These are phyloP conservation scores for Trichocladium antarcticum DNA, from an alignment of 495 filamentous ascomycete genomes.

Conservation along the genomic window DNA sequence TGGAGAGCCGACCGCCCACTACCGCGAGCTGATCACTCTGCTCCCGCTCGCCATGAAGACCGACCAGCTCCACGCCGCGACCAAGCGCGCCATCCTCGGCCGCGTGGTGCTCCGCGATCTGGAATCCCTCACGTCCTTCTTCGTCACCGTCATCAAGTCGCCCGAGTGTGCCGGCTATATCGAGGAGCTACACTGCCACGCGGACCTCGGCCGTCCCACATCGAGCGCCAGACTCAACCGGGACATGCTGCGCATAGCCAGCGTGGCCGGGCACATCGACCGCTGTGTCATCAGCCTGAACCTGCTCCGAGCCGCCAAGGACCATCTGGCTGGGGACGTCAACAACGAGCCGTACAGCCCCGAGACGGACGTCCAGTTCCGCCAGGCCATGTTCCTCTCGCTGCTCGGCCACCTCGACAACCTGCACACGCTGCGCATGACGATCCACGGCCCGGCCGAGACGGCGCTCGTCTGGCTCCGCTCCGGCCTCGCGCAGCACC, in stretches of 20 bases:
- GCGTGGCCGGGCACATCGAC: not conserved
- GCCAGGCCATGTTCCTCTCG: constrained; percentile 1
- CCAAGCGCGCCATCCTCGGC: not conserved
- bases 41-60: not conserved
- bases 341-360: not conserved
- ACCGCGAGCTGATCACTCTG: not conserved
- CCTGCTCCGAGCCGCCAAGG: not conserved
- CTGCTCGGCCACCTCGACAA: not conserved
- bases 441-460: not conserved
- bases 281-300: not conserved
- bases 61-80: not conserved
- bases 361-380: not conserved
- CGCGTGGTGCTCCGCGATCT: not conserved
- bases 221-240: not conserved
- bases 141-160: not conserved
- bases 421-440: not conserved
- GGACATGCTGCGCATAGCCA: not conserved
- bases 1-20: not conserved
- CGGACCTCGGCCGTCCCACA: not conserved
- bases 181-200: not conserved
- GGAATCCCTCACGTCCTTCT: not conserved
- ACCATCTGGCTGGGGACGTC: not conserved
- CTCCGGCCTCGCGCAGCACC: not conserved
- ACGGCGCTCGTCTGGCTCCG: not conserved
- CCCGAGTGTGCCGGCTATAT: not conserved